Percentiles rank a stretch among this genome's conserved stretches.
These are phyloP conservation scores for Ramalina intermedia DNA, from an alignment of 495 filamentous ascomycete genomes.

Conservation along the genomic window DNA sequence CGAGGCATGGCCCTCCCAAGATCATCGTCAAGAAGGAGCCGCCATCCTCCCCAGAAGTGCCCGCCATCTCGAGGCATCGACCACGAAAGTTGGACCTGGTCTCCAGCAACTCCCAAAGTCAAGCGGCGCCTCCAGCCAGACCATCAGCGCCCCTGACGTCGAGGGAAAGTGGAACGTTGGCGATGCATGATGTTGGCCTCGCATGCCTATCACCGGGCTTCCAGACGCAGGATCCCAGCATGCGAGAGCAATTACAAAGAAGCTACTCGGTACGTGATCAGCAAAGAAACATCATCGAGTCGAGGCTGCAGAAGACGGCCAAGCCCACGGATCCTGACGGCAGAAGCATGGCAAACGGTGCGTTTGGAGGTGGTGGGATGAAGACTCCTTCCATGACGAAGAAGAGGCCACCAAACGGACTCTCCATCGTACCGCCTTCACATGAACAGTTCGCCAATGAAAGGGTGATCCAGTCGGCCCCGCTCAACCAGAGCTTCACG, in stretches of 20 bases:
- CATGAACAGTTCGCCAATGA: slow-evolving; percentile 91
- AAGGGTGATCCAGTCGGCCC: slow-evolving; percentile 91
- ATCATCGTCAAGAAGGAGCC: slow-evolving; percentile 96
- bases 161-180: slow-evolving; percentile 54
- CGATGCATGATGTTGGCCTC: slow-evolving; percentile 83
- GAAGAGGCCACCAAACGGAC: slow-evolving; percentile 71
- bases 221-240: slow-evolving; percentile 86
- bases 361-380: slow-evolving; percentile 38
- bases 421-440: slow-evolving; percentile 94
- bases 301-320: slow-evolving; percentile 71
- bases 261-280: slow-evolving; percentile 90
- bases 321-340: slow-evolving; percentile 57
- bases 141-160: slow-evolving; percentile 68
- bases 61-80: slow-evolving; percentile 58
- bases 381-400: slow-evolving; percentile 56
- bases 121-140: slow-evolving; percentile 39
- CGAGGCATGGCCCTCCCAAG: slow-evolving; percentile 38
- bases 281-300: slow-evolving; percentile 88
- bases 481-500: slow-evolving; percentile 90
- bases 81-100: slow-evolving; percentile 83
- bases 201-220: slow-evolving; percentile 93
- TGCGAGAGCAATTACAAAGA: slow-evolving; percentile 87
- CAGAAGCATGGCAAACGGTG: slow-evolving; percentile 32
- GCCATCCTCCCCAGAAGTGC: slow-evolving; percentile 64
- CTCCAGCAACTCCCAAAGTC: slow-evolving; percentile 43